Evolutionary conservation across 441 rosid genomes (phyloP).

Genomic region (Theobroma grandiflorum): DNA sequence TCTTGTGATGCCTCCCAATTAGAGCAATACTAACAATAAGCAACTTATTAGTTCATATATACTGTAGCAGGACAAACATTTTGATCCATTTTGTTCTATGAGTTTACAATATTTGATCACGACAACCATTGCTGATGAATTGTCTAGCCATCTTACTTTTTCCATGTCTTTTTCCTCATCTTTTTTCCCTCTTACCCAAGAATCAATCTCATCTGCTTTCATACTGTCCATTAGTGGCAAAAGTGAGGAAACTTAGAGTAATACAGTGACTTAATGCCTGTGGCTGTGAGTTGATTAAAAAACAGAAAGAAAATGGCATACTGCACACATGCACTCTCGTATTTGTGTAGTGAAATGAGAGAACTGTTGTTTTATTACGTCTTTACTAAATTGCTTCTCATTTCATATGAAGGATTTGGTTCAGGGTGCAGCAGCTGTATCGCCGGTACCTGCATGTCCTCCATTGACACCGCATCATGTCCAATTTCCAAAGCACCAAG

Average conservation of each 20-base stretch:
- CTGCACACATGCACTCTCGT: background rate
- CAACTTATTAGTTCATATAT: background rate
- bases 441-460: constrained; percentile 64
- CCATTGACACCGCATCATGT: constrained; percentile 56
- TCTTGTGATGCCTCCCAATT: background rate
- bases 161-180: background rate
- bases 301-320: background rate
- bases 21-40: background rate
- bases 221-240: too few relatives aligned
- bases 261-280: background rate
- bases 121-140: background rate
- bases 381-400: constrained; percentile 17
- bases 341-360: background rate
- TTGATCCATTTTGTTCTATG: background rate
- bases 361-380: background rate
- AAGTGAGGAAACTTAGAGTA: background rate
- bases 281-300: background rate
- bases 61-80: background rate
- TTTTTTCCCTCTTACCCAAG: background rate
- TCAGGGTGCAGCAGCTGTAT: constrained; percentile 54
- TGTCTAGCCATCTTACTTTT: background rate
- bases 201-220: background rate
- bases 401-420: constrained; percentile 63
- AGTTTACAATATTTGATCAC: background rate
- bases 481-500: constrained; percentile 82